A percentile compares a stretch with the other conserved stretches of the same genome.
These are phyloP conservation scores for Arabidopsis thaliana DNA, from an alignment of 345 rosid species.

Conservation along the genomic window TAIR10.1 NC_003071.7:18278001-18278500, in stretches of 20 bases:
- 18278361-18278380: constrained; percentile 2
- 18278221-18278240: constrained; percentile 87
- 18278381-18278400: constrained; percentile 15
- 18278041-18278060: constrained; percentile 80
- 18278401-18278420: constrained; percentile 30
- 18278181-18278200: constrained; percentile 83
- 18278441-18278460: constrained; percentile 21
- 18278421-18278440: constrained; percentile 29
- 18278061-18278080: constrained; percentile 69
- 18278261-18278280: not conserved
- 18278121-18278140: constrained; percentile 84
- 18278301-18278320: not conserved
- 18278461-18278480: constrained; percentile 23
- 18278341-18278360: constrained; percentile 4
- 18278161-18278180: constrained; percentile 91
- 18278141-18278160: constrained; percentile 88
- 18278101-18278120: constrained; percentile 83
- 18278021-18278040: constrained; percentile 90
- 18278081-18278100: constrained; percentile 54
- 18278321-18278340: constrained; percentile 11
- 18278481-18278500: constrained; percentile 28
- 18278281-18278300: not conserved
- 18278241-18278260: constrained; percentile 10
- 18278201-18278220: constrained; percentile 68
- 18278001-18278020: constrained; percentile 87